These are phyloP conservation scores for Candida silvatica DNA, from an alignment of 805 yeast species.

Conservation along the genomic window DNA sequence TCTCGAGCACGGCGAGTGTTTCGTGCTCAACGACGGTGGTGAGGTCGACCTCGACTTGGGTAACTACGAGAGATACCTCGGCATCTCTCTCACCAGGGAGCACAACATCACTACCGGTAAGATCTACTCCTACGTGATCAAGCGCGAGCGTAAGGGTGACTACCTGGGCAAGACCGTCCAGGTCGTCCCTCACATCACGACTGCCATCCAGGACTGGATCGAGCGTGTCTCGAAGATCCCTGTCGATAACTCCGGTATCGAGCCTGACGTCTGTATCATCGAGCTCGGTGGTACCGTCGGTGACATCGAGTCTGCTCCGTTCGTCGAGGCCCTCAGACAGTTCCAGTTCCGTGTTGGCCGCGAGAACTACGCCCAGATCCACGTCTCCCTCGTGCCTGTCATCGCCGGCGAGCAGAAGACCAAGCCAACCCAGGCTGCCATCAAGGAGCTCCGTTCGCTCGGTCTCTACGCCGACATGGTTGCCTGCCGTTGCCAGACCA, in stretches of 20 bases:
- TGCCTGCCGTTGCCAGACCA: conserved; percentile 92
- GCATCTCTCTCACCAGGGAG: conserved; percentile 84
- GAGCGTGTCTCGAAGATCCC: conserved; percentile 88
- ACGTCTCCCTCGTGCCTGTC: conserved; percentile 95
- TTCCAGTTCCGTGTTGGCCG: conserved; percentile 95
- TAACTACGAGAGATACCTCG: conserved; percentile 93
- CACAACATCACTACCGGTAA: conserved; percentile 99
- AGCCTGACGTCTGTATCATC: conserved; percentile 93
- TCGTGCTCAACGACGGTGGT: conserved; percentile 97
- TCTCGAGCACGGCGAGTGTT: conserved; percentile 97
- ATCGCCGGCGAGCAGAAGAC: conserved; percentile 99
- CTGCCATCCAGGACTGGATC: conserved; percentile 98
- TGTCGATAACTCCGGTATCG: conserved; percentile 79
- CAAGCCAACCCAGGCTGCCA: conserved; percentile 98
- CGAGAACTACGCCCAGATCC: conserved; percentile 82
- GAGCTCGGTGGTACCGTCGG: conserved; percentile 99
- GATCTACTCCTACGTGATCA: conserved; percentile 88
- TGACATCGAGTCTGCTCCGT: conserved; percentile 97
- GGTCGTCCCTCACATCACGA: conserved; percentile 96
- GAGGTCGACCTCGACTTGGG: conserved; percentile 98
- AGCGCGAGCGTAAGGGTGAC: conserved; percentile 93
- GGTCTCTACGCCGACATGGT: conserved; percentile 95
- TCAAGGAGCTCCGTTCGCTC: conserved; percentile 88
- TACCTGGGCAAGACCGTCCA: conserved; percentile 99
- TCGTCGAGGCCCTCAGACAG: conserved; percentile 97